Percentiles rank a stretch among this genome's conserved stretches.
These are phyloP conservation scores for Nitzschia putrida DNA, from an alignment of 108 stramenopile genomes.

Conservation along the genomic window DNA sequence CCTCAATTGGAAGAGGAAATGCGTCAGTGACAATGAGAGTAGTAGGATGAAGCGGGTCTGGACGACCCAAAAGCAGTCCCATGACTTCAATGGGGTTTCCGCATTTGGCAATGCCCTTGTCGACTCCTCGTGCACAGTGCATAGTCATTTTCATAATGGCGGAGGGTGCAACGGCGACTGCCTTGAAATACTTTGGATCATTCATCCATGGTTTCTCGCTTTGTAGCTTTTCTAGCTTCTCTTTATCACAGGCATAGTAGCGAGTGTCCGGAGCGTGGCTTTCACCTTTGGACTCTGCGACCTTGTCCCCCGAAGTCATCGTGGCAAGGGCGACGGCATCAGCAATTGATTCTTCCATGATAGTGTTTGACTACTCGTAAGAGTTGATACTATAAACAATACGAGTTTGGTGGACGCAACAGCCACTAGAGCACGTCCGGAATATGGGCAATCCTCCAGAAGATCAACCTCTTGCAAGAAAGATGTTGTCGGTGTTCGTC, in stretches of 20 bases:
- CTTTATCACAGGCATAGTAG: conserved; percentile 52
- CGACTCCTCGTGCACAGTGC: conserved; percentile 96
- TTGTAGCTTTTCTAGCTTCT: conserved; percentile 48
- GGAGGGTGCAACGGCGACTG: conserved; percentile 67
- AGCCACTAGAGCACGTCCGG: no score
- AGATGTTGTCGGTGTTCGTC: no score
- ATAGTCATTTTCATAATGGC: conserved; percentile 89
- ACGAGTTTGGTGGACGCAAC: no score
- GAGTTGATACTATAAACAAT: no score
- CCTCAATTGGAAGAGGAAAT: conserved; percentile 97
- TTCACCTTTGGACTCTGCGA: not conserved
- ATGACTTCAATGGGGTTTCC: conserved; percentile 97
- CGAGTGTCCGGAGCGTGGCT: conserved; percentile 30
- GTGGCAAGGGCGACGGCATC: not conserved
- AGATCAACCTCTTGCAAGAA: no score
- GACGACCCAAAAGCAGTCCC: conserved; percentile 86
- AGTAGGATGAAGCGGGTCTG: conserved; percentile 62
- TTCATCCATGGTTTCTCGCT: conserved; percentile 68
- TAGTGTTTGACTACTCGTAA: no score
- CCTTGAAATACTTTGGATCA: conserved; percentile 65
- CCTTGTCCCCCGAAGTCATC: not conserved
- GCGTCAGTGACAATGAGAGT: conserved; percentile 92
- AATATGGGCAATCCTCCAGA: no score
- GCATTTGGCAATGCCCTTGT: conserved; percentile 90
- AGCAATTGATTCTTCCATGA: not conserved